These are phyloP conservation scores for Podospora pseudopauciseta DNA, from an alignment of 495 filamentous ascomycete genomes.

Conservation along the genomic window DNA sequence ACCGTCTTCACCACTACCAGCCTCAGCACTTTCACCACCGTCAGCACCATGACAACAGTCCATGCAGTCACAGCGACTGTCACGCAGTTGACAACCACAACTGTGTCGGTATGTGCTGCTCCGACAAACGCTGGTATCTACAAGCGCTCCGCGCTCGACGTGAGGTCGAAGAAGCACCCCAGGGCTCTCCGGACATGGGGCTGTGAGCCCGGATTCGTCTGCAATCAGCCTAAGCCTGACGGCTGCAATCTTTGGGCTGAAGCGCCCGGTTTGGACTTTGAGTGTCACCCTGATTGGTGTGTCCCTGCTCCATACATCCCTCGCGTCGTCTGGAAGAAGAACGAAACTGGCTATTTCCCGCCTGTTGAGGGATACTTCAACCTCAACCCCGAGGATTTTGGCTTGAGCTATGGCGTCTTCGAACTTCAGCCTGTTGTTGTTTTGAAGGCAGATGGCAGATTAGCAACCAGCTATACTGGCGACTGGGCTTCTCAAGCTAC, in stretches of 20 bases:
- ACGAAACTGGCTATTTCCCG: conserved; percentile 48
- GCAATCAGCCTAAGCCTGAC: conserved; percentile 45
- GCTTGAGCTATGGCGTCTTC: conserved; percentile 61
- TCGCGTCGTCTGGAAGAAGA: conserved; percentile 40
- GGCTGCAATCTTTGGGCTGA: conserved; percentile 54
- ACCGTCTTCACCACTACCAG: conserved; percentile 25
- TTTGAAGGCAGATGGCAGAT: conserved; percentile 17
- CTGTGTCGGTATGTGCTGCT: conserved; percentile 32
- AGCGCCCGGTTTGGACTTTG: conserved; percentile 49
- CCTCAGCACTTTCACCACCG: conserved; percentile 26
- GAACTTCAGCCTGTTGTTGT: conserved; percentile 27
- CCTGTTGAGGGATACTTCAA: conserved; percentile 58
- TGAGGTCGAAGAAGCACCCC: conserved; percentile 13
- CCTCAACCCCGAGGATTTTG: conserved; percentile 59
- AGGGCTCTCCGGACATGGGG: conserved; percentile 51
- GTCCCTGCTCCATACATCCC: conserved; percentile 41
- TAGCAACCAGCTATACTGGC: conserved; percentile 40
- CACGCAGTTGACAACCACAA: conserved; percentile 31
- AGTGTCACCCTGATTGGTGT: conserved; percentile 56
- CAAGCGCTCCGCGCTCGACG: conserved; percentile 10
- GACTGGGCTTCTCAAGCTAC: conserved; percentile 45
- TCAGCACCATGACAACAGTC: conserved; percentile 27
- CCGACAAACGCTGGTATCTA: conserved; percentile 23
- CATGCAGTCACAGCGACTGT: conserved; percentile 20
- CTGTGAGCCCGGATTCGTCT: conserved; percentile 61